phyloP scores from a whole-genome alignment of 805 yeast species.

The Naumovozyma baii region DNA sequence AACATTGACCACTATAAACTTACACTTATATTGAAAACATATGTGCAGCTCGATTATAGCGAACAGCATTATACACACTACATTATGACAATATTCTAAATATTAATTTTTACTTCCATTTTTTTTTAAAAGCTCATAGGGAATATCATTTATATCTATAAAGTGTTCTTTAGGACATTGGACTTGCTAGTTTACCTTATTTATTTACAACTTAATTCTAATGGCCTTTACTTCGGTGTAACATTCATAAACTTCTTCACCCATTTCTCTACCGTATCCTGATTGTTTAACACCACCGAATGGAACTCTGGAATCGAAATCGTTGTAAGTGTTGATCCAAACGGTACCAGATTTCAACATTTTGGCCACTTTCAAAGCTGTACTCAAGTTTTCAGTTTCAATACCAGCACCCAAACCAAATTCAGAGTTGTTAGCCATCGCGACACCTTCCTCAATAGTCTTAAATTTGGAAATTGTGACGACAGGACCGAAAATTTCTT shows the following conservation, averaged over 20 bases:
- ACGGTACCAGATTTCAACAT: slow-evolving; percentile 65
- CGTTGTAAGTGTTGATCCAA: slow-evolving; percentile 75
- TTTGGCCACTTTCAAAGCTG: slow-evolving; percentile 54
- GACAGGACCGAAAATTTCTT: slow-evolving; percentile 77
- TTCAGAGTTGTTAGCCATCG: slow-evolving; percentile 57
- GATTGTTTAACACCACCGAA: slow-evolving; percentile 76
- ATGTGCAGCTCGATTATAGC: no score
- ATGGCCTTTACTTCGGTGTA: slow-evolving; percentile 71
- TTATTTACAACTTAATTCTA: slow-evolving; percentile 38
- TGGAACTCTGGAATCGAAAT: slow-evolving; percentile 65
- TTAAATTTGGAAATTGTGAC: slow-evolving; percentile 60
- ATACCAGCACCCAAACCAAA: slow-evolving; percentile 79
- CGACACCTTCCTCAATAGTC: slow-evolving; percentile 57
- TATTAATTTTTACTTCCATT: no score
- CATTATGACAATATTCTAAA: no score
- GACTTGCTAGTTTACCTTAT: no score
- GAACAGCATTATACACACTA: no score
- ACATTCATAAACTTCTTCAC: slow-evolving; percentile 64
- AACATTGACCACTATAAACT: no score
- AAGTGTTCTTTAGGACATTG: no score
- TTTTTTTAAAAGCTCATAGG: no score
- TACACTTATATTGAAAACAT: no score
- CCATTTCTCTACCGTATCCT: slow-evolving; percentile 85
- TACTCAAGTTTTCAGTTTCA: slow-evolving; percentile 54
- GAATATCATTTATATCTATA: no score